Evolutionary conservation across 2,329 filamentous ascomycete species (phyloP).

Genomic region (Diaporthe helianthi): DNA sequence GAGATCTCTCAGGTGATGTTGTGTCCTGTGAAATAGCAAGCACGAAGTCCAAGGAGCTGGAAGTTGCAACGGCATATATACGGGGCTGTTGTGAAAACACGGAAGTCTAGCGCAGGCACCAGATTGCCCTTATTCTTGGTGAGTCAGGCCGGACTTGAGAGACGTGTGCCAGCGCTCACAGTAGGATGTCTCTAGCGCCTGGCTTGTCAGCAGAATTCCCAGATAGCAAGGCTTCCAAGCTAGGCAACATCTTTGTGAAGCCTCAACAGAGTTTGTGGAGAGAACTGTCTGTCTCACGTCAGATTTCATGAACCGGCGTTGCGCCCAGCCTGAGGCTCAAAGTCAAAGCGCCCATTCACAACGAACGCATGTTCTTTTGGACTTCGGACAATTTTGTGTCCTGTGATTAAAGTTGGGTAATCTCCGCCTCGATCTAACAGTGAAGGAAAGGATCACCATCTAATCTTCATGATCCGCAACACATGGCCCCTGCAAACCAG

Average conservation of each 20-base stretch:
- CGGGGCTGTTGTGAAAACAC: neutral
- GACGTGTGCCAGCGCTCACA: too few relatives aligned
- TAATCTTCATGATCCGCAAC: constrained; percentile 31
- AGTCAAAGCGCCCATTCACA: neutral
- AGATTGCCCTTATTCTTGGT: neutral
- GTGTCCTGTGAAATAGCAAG: neutral
- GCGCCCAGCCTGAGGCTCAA: neutral
- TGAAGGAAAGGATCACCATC: constrained; percentile 33
- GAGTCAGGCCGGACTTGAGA: neutral
- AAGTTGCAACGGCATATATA: neutral
- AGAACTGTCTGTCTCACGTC: neutral
- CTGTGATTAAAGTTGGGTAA: constrained; percentile 35
- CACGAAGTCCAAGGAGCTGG: neutral
- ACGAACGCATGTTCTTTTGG: constrained; percentile 27
- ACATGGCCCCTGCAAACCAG: neutral
- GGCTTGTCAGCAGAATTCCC: neutral
- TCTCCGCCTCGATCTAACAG: constrained; percentile 32
- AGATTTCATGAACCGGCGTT: neutral
- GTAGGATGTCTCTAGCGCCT: neutral
- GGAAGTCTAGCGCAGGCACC: neutral
- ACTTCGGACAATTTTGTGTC: constrained; percentile 34
- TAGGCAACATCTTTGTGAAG: neutral
- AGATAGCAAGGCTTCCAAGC: neutral
- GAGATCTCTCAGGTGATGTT: neutral
- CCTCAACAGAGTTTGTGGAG: neutral